Conservation (phyloP, 495 filamentous ascomycete genomes). For the Bathelium albidoporum region DNA sequence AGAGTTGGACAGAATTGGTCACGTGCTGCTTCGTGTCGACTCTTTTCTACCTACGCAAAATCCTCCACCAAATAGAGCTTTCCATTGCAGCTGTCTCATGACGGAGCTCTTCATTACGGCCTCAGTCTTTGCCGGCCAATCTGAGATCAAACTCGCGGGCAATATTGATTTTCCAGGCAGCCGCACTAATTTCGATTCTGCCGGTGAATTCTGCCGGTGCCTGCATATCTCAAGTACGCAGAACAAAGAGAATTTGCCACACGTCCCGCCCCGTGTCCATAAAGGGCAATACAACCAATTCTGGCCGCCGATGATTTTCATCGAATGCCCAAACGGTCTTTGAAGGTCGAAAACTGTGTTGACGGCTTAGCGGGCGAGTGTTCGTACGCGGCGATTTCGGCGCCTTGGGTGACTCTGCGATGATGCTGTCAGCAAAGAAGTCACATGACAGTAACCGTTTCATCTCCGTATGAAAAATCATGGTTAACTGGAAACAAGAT, state of each 20-base stretch:
- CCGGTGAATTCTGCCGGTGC: neutral
- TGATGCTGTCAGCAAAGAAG: neutral
- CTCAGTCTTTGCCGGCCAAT: no score
- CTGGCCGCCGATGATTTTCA: no score
- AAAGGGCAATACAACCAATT: no score
- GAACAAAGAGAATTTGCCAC: neutral
- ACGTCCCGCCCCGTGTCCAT: neutral
- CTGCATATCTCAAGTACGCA: neutral
- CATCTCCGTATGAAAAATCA: neutral
- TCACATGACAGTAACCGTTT: neutral
- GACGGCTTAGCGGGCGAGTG: neutral
- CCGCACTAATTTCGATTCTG: slow-evolving; percentile 5
- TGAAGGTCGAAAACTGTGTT: neutral
- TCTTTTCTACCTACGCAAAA: no score
- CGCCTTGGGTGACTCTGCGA: slow-evolving; percentile 5
- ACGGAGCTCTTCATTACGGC: no score
- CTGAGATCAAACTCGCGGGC: neutral
- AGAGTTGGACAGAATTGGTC: no score
- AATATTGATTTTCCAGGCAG: neutral
- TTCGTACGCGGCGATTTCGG: neutral
- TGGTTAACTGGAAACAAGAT: neutral
- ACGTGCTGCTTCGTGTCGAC: no score
- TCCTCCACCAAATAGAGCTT: no score
- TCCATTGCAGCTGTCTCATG: no score
- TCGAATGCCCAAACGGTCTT: neutral